Conservation (phyloP, 116 monocot species). For the Trichopus zeylanicus region DNA sequence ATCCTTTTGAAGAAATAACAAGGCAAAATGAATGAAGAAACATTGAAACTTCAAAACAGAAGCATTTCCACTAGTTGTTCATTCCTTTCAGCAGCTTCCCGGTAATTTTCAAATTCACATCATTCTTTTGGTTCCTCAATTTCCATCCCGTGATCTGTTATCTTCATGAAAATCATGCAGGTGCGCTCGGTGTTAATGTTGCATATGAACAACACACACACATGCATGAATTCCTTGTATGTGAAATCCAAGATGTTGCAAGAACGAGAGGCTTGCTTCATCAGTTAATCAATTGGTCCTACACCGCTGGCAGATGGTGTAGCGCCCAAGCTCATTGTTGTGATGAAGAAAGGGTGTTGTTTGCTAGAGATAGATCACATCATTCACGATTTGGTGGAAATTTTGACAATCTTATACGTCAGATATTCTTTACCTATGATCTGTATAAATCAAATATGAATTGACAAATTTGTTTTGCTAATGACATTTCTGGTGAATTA, state of each 20-base stretch:
- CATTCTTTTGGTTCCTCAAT: not conserved
- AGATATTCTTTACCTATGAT: too few relatives aligned
- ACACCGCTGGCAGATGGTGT: too few relatives aligned
- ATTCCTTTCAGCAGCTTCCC: not conserved
- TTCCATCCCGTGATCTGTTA: not conserved
- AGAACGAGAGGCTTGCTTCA: not conserved
- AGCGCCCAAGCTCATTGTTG: too few relatives aligned
- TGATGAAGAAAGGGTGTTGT: too few relatives aligned
- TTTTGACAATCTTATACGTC: too few relatives aligned
- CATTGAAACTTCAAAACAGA: not conserved
- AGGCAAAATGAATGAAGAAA: conserved; percentile 9
- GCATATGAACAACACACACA: not conserved
- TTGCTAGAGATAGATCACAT: too few relatives aligned
- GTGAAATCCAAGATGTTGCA: not conserved
- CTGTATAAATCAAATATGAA: too few relatives aligned
- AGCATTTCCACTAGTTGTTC: not conserved
- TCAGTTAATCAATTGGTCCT: not conserved
- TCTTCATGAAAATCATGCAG: not conserved
- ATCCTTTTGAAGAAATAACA: conserved; percentile 28
- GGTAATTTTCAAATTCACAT: not conserved
- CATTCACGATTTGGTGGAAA: too few relatives aligned
- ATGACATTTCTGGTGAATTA: too few relatives aligned
- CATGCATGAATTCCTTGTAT: not conserved
- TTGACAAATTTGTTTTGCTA: too few relatives aligned
- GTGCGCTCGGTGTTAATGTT: not conserved